These are phyloP conservation scores for Orbilia ellipsospora DNA, from an alignment of 2,329 filamentous ascomycete genomes.

Conservation along the genomic window DNA sequence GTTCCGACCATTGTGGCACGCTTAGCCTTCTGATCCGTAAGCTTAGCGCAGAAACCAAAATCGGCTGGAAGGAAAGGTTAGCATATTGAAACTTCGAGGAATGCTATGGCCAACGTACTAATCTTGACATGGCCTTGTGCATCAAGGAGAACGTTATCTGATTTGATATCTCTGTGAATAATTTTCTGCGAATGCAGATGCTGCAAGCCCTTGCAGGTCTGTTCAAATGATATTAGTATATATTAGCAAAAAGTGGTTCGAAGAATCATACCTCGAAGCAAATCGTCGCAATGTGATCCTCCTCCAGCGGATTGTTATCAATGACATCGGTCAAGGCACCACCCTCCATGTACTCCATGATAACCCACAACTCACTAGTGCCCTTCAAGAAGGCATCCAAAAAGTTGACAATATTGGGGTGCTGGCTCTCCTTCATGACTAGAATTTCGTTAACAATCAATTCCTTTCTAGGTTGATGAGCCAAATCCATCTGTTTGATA, in stretches of 20 bases:
- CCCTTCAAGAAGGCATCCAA: constrained; percentile 96
- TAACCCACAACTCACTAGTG: constrained; percentile 97
- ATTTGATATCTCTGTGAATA: constrained; percentile 99
- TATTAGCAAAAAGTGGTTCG: neutral
- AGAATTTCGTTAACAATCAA: constrained; percentile 99
- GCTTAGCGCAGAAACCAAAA: constrained; percentile 98
- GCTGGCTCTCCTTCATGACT: constrained; percentile 99
- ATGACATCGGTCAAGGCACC: constrained; percentile 98
- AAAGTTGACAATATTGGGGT: constrained; percentile 99
- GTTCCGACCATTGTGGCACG: constrained; percentile 99
- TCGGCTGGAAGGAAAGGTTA: constrained; percentile 72
- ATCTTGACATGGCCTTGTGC: constrained; percentile 97
- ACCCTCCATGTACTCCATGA: constrained; percentile 99
- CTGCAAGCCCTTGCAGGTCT: constrained; percentile 95
- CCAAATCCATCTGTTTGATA: constrained; percentile 99
- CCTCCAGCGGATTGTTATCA: constrained; percentile 95
- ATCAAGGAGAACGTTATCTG: constrained; percentile 95
- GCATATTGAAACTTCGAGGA: constrained; percentile 1
- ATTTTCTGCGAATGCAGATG: constrained; percentile 96
- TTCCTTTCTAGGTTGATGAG: constrained; percentile 96
- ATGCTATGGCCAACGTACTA: constrained; percentile 71
- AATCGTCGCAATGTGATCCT: constrained; percentile 97
- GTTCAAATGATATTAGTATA: constrained; percentile 50
- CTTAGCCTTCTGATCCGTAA: constrained; percentile 95
- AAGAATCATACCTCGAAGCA: constrained; percentile 81